These are phyloP conservation scores for Reticulascus tulasneorum DNA, from an alignment of 2,329 filamentous ascomycete genomes.

Conservation along the genomic window DNA sequence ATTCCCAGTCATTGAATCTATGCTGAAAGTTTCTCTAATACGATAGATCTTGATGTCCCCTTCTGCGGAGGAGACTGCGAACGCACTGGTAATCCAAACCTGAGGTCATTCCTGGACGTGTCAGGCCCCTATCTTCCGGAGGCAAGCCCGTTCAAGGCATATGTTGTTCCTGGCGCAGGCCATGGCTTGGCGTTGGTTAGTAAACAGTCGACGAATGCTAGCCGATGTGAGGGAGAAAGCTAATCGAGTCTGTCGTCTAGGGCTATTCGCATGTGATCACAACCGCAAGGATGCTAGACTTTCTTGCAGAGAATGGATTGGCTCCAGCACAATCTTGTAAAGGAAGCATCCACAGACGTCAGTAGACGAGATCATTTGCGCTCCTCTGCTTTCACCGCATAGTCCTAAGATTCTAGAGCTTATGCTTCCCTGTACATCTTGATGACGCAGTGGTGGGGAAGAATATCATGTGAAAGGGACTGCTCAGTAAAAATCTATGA, in stretches of 20 bases:
- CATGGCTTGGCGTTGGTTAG: constrained; percentile 47
- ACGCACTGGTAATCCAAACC: constrained; percentile 32
- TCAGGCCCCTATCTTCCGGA: constrained; percentile 38
- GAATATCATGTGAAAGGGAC: too few species aligned
- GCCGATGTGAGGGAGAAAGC: neutral
- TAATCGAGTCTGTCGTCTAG: constrained; percentile 3
- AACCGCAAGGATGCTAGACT: constrained; percentile 33
- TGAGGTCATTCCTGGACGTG: constrained; percentile 38
- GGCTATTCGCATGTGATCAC: constrained; percentile 27
- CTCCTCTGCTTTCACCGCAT: too few species aligned
- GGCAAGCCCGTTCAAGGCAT: constrained; percentile 45
- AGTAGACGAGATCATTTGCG: too few species aligned
- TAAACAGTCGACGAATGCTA: neutral
- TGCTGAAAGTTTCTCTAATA: neutral
- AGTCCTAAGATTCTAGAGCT: too few species aligned
- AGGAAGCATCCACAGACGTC: too few species aligned
- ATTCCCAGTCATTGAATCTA: constrained; percentile 9
- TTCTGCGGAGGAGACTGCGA: constrained; percentile 62
- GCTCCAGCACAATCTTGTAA: neutral
- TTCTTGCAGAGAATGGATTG: constrained; percentile 23
- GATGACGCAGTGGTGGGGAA: too few species aligned
- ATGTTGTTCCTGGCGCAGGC: constrained; percentile 48
- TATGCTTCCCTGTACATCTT: too few species aligned
- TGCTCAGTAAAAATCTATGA: too few species aligned
- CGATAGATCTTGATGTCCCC: constrained; percentile 44